A percentile compares a stretch with the other conserved stretches of the same genome.
Conservation (phyloP, 805 yeast species). For the Barnettozyma sucrosica region DNA sequence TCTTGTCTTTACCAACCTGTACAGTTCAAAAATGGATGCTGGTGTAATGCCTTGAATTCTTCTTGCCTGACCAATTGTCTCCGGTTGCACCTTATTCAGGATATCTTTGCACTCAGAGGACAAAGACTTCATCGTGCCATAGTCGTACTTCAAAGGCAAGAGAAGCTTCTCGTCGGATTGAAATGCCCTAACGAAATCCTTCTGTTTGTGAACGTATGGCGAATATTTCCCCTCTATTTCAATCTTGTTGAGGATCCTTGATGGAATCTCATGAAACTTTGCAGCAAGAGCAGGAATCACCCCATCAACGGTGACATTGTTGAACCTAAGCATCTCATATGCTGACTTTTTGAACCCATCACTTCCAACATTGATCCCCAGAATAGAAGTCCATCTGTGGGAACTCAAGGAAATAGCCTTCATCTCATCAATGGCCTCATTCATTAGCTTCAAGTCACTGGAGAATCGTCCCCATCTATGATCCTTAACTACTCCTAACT, state of each 20-base stretch:
- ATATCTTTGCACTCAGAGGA: conserved; percentile 69
- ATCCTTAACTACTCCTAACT: conserved; percentile 60
- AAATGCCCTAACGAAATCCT: conserved; percentile 65
- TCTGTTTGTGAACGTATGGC: conserved; percentile 73
- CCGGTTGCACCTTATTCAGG: conserved; percentile 72
- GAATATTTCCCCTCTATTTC: conserved; percentile 79
- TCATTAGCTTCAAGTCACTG: conserved; percentile 39
- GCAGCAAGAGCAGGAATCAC: conserved; percentile 13
- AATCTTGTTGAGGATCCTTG: conserved; percentile 51
- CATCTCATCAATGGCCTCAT: conserved; percentile 41
- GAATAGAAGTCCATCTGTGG: conserved; percentile 51
- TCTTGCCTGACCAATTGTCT: conserved; percentile 91
- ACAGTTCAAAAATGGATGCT: conserved; percentile 79
- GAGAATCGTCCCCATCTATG: conserved; percentile 47
- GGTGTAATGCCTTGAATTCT: conserved; percentile 94
- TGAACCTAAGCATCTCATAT: conserved; percentile 63
- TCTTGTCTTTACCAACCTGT: conserved; percentile 39
- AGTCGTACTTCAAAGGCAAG: conserved; percentile 67
- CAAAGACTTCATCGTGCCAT: conserved; percentile 52
- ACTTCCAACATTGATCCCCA: conserved; percentile 46
- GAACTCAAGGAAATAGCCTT: conserved; percentile 44
- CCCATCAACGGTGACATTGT: conserved; percentile 28
- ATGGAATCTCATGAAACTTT: conserved; percentile 29
- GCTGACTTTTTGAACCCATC: conserved; percentile 54
- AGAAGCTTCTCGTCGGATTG: conserved; percentile 73